phyloP scores from a whole-genome alignment of 805 yeast species.

The Zygotorulaspora chibaensis region DNA sequence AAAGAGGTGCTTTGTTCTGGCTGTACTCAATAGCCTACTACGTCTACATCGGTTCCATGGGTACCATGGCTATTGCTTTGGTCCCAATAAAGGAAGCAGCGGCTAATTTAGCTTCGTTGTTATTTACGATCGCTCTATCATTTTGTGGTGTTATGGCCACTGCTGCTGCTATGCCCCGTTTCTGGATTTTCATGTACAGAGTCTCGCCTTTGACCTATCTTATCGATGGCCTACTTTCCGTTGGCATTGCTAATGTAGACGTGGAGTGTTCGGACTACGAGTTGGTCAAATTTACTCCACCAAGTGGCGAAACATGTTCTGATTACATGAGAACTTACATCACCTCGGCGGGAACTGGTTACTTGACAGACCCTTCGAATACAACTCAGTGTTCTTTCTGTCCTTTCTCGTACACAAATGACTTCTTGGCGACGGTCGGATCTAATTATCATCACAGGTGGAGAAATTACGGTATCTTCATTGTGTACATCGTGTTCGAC shows the following conservation, averaged over 20 bases:
- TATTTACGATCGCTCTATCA: conserved; percentile 58
- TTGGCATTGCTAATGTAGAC: conserved; percentile 49
- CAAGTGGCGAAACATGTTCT: conserved; percentile 54
- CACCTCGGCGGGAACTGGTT: conserved; percentile 41
- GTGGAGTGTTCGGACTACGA: conserved; percentile 50
- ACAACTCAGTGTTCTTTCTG: conserved; percentile 58
- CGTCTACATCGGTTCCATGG: conserved; percentile 54
- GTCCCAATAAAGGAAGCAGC: conserved; percentile 57
- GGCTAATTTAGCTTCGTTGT: conserved; percentile 52
- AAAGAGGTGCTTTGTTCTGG: conserved; percentile 58
- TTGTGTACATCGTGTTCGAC: conserved; percentile 48
- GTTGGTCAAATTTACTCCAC: conserved; percentile 46
- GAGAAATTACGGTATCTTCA: conserved; percentile 59
- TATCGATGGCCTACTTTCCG: conserved; percentile 49
- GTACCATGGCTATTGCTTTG: conserved; percentile 56
- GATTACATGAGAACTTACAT: conserved; percentile 44
- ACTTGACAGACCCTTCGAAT: conserved; percentile 42
- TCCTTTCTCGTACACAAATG: conserved; percentile 50
- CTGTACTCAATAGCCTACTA: conserved; percentile 43
- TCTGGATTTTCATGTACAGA: conserved; percentile 78
- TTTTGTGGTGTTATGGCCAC: conserved; percentile 77
- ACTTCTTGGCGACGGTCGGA: conserved; percentile 48
- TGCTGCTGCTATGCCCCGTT: conserved; percentile 57
- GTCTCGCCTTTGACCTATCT: conserved; percentile 67
- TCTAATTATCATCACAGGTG: conserved; percentile 40